Base-by-base conservation (phyloP, 306 rosid species). In the Elaeagnus macrophylla region DNA sequence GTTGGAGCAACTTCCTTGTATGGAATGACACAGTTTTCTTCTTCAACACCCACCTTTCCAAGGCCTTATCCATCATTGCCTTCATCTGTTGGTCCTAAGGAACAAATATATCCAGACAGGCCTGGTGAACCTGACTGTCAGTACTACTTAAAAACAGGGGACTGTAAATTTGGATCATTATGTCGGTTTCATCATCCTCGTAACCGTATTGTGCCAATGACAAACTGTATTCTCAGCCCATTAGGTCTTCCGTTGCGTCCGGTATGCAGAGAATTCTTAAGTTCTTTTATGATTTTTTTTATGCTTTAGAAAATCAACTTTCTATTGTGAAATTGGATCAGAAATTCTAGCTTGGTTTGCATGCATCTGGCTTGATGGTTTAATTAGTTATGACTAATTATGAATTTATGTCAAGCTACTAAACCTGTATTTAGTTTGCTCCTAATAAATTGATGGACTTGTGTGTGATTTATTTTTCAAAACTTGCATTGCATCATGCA, bases 101-200 rank as follows among this genome's bases (percentile, higher is more conserved):
- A 81, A 46, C 79, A 65, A 51, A 46, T 59, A 17, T 87, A 81
- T 80, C 95, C 95, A 17, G 94, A 81, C 76, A 81, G 95, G 66
- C 86, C 89, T 18, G 95, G 95, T 5, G 86, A 87, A 69, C 83
- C 82, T 41, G 86, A 83, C 61, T 87, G 95, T 73, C 86, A 74
- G 61, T 83, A 84, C 60, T 88, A 73, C 59, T 57, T 88, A 54
- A 88, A 77, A 80, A 88, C 94, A 0, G 96, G 96, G 73, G 91
- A 84, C 64, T 88, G 94, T 68, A 88, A 88, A 74, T 88, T 62
- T 63, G 94, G 96, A 54, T 63, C 79, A 48, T 69, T 84, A 39
- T 88, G 96, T 76, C 83, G 96, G 55, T 88, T 37, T 69, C 86
- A 88, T 74, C 96, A 88, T 70, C 94, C 96, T 41, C 77, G 64